These are phyloP conservation scores for Zoysia pacifica DNA, from an alignment of 176 grass and related monocot genomes.

Conservation along the genomic window DNA sequence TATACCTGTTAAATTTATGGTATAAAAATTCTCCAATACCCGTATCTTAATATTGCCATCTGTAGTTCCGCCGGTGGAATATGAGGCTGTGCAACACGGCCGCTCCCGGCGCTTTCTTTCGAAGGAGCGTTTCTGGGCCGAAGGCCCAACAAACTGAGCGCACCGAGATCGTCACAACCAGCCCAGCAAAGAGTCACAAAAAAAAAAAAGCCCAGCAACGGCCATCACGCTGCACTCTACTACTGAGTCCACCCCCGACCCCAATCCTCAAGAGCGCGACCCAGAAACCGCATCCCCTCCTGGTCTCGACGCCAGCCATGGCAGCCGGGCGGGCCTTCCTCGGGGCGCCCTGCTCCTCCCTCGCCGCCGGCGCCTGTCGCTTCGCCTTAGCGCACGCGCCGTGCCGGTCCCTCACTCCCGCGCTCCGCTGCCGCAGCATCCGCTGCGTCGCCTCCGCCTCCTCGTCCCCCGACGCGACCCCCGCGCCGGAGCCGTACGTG, in stretches of 20 bases:
- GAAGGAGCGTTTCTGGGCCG: neutral
- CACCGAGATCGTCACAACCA: neutral
- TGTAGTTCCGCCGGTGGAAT: too few relatives aligned
- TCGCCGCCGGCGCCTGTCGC: slow-evolving; percentile 45
- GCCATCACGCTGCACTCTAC: neutral
- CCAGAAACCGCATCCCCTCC: slow-evolving; percentile 37
- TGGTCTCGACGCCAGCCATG: slow-evolving; percentile 46
- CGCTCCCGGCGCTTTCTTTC: too few relatives aligned
- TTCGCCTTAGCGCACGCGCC: slow-evolving; percentile 23
- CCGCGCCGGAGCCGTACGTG: slow-evolving; percentile 48
- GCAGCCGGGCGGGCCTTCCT: slow-evolving; percentile 82
- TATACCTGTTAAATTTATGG: too few relatives aligned
- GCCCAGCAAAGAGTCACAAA: neutral
- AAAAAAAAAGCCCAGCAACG: slow-evolving; percentile 11
- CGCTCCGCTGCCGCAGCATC: slow-evolving; percentile 28
- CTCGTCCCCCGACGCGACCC: slow-evolving; percentile 35
- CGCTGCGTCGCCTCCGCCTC: slow-evolving; percentile 42
- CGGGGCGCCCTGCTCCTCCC: slow-evolving; percentile 47
- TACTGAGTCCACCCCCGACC: neutral
- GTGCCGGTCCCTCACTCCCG: neutral
- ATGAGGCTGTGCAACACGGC: too few relatives aligned
- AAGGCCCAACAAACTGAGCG: neutral
- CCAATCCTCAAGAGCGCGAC: slow-evolving; percentile 26
- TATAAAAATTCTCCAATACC: too few relatives aligned
- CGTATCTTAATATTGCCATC: too few relatives aligned